Evolutionary conservation across 2,329 filamentous ascomycete genomes (phyloP), one percentile per base, ranked within the genome.

Genomic region (Calonectria hongkongensis): DNA sequence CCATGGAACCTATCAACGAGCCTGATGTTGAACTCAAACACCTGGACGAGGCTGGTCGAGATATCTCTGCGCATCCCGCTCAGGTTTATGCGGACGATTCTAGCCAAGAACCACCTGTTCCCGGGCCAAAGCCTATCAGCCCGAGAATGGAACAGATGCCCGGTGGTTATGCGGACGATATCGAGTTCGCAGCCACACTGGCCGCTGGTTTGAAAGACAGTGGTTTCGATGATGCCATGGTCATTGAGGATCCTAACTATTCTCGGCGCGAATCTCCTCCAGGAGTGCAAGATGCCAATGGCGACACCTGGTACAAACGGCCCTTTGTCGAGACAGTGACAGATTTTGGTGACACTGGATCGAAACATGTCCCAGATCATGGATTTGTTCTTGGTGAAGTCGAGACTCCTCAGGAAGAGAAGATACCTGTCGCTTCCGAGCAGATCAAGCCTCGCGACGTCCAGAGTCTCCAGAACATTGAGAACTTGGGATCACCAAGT

Each of bases 201-300:
- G 92, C 93, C 70, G 94, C 93, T 60, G 92, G 92, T 1, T 86
- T 94, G 62, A 85, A 92, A 79, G 89, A 91, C n/a, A 90, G 91
- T 56, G 93, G 93, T 0, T 95, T 95, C 74, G 89, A 94, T 78
- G 90, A 92, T 5, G 89, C 93, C 48, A 91, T 95, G 70, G 91
- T 95, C 56, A 92, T 93, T 43, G 87, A 94, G 56, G 88, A 95
- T 76, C 89, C 91, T 0, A 85, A 83, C 1, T 95, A 92, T 78
- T 90, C 90, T 75, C 88, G 87, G 64, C 91, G 93, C 33, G 89
- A 91, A 66, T 93, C 92, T 1, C 91, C 92, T 9, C 91, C 92
- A 4, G 89, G 89, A 5, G 89, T 91, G 4, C 88, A 90, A 75
- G 88, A 89, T 64, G 78, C 82, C 6, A 80, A 79, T 27, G 82